Conservation (phyloP, 1,139 yeast species). For the Taphrina wiesneri region DNA sequence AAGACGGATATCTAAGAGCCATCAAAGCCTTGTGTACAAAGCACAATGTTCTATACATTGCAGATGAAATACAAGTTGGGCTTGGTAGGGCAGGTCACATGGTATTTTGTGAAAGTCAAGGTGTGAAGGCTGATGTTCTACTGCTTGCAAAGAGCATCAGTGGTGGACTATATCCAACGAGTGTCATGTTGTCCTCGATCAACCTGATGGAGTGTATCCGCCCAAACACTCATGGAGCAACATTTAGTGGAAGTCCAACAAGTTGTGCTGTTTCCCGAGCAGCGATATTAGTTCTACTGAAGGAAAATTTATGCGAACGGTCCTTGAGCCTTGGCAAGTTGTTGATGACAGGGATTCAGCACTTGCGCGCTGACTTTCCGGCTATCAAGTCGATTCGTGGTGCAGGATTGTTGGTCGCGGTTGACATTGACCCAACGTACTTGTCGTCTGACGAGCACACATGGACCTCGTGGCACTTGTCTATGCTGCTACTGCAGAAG, state of each 20-base stretch:
- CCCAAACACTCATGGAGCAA: constrained; percentile 96
- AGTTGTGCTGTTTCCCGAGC: constrained; percentile 90
- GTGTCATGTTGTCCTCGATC: constrained; percentile 82
- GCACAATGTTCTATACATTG: constrained; percentile 82
- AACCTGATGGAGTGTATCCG: constrained; percentile 87
- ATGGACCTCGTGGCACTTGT: constrained; percentile 93
- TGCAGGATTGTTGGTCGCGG: constrained; percentile 81
- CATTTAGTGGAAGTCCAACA: constrained; percentile 96
- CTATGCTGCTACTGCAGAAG: constrained; percentile 79
- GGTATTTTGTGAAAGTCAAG: constrained; percentile 85
- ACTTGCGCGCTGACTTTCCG: constrained; percentile 54
- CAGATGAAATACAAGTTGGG: constrained; percentile 97
- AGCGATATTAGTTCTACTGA: constrained; percentile 83
- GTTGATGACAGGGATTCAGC: constrained; percentile 63
- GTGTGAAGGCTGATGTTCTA: constrained; percentile 79
- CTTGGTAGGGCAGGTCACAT: constrained; percentile 95
- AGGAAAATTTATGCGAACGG: constrained; percentile 81
- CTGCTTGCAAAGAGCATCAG: constrained; percentile 91
- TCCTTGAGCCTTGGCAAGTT: constrained; percentile 69
- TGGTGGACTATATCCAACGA: constrained; percentile 92
- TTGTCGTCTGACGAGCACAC: constrained; percentile 58
- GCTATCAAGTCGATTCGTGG: constrained; percentile 90
- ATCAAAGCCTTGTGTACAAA: constrained; percentile 76
- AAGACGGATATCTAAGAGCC: constrained; percentile 60
- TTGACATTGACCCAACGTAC: constrained; percentile 80